Percentiles rank a stretch among this genome's conserved stretches.
Conservation (phyloP, 179 eudicot species). For the Pouteria campechiana region DNA sequence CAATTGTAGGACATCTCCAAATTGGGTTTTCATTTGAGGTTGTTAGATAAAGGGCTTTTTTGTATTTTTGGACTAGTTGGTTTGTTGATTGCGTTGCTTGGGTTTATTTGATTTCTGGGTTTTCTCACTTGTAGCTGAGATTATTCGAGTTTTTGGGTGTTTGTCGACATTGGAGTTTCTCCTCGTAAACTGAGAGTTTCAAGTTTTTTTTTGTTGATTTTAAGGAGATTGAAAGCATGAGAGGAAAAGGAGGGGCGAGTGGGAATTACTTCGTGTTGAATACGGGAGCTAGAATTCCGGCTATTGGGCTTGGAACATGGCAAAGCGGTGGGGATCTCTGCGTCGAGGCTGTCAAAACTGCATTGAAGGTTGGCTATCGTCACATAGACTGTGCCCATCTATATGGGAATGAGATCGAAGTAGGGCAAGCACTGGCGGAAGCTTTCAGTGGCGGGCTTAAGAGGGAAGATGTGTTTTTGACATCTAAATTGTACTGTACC, state of each 20-base stretch:
- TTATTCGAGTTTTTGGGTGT: too few species aligned
- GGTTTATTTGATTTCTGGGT: too few species aligned
- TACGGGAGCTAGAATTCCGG: conserved; percentile 20
- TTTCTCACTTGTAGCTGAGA: too few species aligned
- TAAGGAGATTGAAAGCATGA: conserved; percentile 6
- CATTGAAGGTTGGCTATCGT: conserved; percentile 16
- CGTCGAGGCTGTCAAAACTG: conserved; percentile 19
- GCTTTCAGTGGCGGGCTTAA: conserved; percentile 16
- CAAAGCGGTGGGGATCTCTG: conserved; percentile 28
- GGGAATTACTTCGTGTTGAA: conserved; percentile 17
- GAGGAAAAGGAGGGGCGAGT: conserved; percentile 16
- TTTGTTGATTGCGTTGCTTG: too few species aligned
- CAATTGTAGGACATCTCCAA: too few species aligned
- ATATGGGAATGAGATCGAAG: conserved; percentile 27
- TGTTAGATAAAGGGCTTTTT: too few species aligned
- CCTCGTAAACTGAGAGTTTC: too few species aligned
- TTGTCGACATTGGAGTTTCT: too few species aligned
- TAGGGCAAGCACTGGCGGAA: conserved; percentile 19
- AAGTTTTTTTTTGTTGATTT: background rate
- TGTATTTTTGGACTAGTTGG: too few species aligned
- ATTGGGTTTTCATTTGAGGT: too few species aligned
- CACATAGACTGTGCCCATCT: conserved; percentile 26
- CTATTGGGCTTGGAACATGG: conserved; percentile 32
- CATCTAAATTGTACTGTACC: conserved; percentile 19
- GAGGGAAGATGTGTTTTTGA: conserved; percentile 24